Base-by-base conservation (phyloP, 176 grass and related monocot species). In the Melocanna baccifera region DNA sequence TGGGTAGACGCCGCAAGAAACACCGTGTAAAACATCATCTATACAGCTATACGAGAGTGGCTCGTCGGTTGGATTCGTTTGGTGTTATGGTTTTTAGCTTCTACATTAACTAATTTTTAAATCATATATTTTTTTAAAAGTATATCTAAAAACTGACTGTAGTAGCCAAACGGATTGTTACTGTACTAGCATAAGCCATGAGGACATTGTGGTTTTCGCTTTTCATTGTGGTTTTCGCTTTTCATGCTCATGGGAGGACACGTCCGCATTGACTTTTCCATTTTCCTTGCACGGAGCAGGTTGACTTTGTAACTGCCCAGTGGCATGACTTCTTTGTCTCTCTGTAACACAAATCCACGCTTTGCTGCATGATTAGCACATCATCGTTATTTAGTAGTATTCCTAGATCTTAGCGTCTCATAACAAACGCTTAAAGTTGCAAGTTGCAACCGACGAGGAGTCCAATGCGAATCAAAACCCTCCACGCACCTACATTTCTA, bases 211-310 rank as follows among this genome's bases (percentile, higher is more conserved):
- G n/a, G n/a, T n/a, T n/a, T n/a, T n/a, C n/a, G n/a, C n/a, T 15
- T 4, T 50, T 13, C 13, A 50, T 15, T 50, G 47, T 50, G 9
- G 13, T 15, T 50, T 50, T 46, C 47, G 9, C 3, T 15, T 50
- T 50, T 46, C 47, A 37, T 10, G 9, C 3, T 3, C 20, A 18
- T 34, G 56, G 41, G 43, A 39, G 20, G 37, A 43, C 12, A 42
- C 62, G 76, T 62, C 40, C 39, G 20, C 7, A 58, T 81, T 81
- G 88, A 89, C 77, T 62, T 64, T 77, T 41, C 3, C 29, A 52
- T 32, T 46, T 66, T 46, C 30, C 56, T 30, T 22, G 0, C 1
- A 71, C 32, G 41, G 20, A 5, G 41, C 37, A 43, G 71, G 25
- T 47, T 77, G 71, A 86, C 71, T 29, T 73, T 53, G 11, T 36